phyloP scores from a whole-genome alignment of 2,329 filamentous ascomycete genomes.

The Pseudophaeomoniella oleicola region DNA sequence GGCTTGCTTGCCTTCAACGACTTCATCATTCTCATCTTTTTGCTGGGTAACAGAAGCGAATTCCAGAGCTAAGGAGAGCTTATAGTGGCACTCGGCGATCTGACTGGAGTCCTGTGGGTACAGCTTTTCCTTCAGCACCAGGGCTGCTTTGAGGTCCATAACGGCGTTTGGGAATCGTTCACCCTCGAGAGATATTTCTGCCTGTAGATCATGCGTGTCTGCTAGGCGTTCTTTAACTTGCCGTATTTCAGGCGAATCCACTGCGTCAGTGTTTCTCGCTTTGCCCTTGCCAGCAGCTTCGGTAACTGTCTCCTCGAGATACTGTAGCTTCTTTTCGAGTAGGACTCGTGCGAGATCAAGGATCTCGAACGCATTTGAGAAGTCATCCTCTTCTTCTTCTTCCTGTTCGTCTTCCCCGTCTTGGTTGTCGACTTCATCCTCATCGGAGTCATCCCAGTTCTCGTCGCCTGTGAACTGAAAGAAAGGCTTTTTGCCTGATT shows the following conservation, averaged over 20 bases:
- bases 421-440: conserved; percentile 28
- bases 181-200: conserved; percentile 94
- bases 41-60: conserved; percentile 63
- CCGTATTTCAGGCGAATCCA: conserved; percentile 24
- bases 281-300: conserved; percentile 33
- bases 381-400: conserved; percentile 50
- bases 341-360: conserved; percentile 49
- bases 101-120: conserved; percentile 70
- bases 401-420: conserved; percentile 31
- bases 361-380: conserved; percentile 48
- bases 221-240: conserved; percentile 74
- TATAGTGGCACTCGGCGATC: conserved; percentile 90
- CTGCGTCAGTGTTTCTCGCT: conserved; percentile 21
- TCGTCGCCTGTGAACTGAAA: conserved; percentile 94
- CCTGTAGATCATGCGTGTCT: conserved; percentile 85
- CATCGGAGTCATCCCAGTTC: conserved; percentile 64
- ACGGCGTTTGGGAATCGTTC: conserved; percentile 86
- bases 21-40: conserved; percentile 22
- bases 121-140: conserved; percentile 65
- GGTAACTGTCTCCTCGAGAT: conserved; percentile 19
- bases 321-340: conserved; percentile 40
- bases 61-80: conserved; percentile 85
- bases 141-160: conserved; percentile 61
- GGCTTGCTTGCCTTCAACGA: conserved; percentile 22
- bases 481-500: conserved; percentile 52